Evolutionary conservation across 257 asterid species (phyloP).

Genomic region (Cinchona pubescens): DNA sequence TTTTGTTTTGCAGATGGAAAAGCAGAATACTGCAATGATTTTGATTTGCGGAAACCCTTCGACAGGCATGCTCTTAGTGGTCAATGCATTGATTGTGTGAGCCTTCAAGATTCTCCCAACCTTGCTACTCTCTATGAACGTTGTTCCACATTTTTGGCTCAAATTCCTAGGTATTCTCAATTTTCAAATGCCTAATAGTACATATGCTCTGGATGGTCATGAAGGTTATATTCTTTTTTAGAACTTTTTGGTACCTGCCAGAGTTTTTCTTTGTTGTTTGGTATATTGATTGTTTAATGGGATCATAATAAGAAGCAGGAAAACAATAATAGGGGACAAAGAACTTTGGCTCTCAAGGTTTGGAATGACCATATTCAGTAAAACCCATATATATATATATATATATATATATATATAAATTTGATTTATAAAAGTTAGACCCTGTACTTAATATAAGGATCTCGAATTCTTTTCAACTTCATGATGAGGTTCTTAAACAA

Average conservation of each 20-base stretch:
- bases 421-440: too few species aligned
- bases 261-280: neutral
- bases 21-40: slow-evolving; percentile 73
- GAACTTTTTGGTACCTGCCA: neutral
- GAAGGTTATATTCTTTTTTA: neutral
- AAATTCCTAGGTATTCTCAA: slow-evolving; percentile 52
- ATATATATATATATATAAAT: too few species aligned
- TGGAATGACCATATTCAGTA: neutral
- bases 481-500: neutral
- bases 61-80: slow-evolving; percentile 74
- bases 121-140: slow-evolving; percentile 55
- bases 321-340: neutral
- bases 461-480: neutral
- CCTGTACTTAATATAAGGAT: too few species aligned
- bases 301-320: neutral
- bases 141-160: slow-evolving; percentile 76
- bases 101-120: slow-evolving; percentile 63
- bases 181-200: neutral
- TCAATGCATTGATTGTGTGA: slow-evolving; percentile 58
- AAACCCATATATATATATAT: too few species aligned
- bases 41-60: slow-evolving; percentile 89
- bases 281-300: neutral
- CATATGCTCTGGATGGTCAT: neutral
- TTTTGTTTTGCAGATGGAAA: slow-evolving; percentile 59
- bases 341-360: too few species aligned